Evolutionary conservation across 108 stramenopile genomes (phyloP).

Genomic region (Licmophora abbreviata): DNA sequence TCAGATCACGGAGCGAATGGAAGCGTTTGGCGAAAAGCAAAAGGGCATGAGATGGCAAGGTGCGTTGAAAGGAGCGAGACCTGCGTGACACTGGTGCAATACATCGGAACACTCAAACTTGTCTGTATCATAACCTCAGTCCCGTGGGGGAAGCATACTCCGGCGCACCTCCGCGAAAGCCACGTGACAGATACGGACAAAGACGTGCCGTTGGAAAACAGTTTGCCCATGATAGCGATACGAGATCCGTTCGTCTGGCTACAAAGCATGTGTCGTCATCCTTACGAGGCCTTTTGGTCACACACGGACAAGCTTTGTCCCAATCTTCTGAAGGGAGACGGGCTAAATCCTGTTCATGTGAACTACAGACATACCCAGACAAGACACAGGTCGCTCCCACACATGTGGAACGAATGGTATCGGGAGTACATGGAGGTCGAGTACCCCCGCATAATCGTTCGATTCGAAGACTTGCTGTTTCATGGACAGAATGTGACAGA

Average conservation of each 20-base stretch:
- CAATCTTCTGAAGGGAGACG: constrained; percentile 28
- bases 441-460: constrained; percentile 42
- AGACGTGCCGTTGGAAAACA: too few relatives aligned
- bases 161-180: constrained; percentile 5
- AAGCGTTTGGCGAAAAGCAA: constrained; percentile 2
- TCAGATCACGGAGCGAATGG: neutral
- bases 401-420: constrained; percentile 42
- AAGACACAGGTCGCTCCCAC: constrained; percentile 17
- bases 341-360: constrained; percentile 1
- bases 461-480: constrained; percentile 54
- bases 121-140: too few relatives aligned
- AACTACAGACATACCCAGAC: constrained; percentile 6
- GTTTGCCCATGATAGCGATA: constrained; percentile 73
- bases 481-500: constrained; percentile 9
- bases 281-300: constrained; percentile 38
- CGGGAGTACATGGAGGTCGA: constrained; percentile 3
- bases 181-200: constrained; percentile 15
- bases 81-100: too few relatives aligned
- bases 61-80: too few relatives aligned
- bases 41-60: constrained; percentile 8
- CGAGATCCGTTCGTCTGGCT: constrained; percentile 85
- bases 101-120: too few relatives aligned
- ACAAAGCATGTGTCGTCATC: constrained; percentile 69
- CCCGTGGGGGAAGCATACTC: constrained; percentile 11
- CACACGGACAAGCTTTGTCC: constrained; percentile 25